Conservation (phyloP, 73 alveolate species). For the Symbiodinium natans region DNA sequence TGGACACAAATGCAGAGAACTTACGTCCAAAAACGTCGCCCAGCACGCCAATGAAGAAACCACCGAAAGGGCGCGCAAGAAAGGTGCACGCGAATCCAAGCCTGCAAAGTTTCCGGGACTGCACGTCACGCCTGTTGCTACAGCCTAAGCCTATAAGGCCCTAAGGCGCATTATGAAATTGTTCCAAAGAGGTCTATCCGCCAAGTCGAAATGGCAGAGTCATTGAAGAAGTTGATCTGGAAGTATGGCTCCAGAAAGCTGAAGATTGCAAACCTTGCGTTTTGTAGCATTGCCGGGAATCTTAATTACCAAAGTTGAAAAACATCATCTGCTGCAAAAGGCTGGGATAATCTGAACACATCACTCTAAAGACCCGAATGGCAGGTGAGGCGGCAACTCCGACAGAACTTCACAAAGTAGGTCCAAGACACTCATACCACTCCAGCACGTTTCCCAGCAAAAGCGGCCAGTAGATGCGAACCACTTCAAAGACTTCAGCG, state of each 20-base stretch:
- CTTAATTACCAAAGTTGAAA: background rate
- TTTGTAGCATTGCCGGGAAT: background rate
- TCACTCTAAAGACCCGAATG: no score
- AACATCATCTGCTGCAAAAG: no score
- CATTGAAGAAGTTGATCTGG: background rate
- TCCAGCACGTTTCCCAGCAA: background rate
- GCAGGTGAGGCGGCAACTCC: no score
- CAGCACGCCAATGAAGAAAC: slow-evolving; percentile 10
- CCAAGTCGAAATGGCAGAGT: slow-evolving; percentile 27
- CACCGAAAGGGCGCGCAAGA: background rate
- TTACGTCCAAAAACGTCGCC: slow-evolving; percentile 30
- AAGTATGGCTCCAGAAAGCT: slow-evolving; percentile 82
- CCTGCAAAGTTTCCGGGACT: background rate
- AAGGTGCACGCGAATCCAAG: slow-evolving; percentile 33
- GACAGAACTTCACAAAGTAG: no score
- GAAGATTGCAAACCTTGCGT: slow-evolving; percentile 32
- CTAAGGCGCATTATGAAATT: no score
- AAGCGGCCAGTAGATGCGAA: slow-evolving; percentile 13
- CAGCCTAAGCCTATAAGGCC: no score
- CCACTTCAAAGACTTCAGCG: slow-evolving; percentile 2
- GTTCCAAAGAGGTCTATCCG: background rate
- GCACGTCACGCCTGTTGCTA: no score
- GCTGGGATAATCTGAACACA: no score
- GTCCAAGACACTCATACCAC: background rate
- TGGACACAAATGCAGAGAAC: background rate